phyloP scores from a whole-genome alignment of 352 stramenopile genomes.

The Pythium pectinolyticum region DNA sequence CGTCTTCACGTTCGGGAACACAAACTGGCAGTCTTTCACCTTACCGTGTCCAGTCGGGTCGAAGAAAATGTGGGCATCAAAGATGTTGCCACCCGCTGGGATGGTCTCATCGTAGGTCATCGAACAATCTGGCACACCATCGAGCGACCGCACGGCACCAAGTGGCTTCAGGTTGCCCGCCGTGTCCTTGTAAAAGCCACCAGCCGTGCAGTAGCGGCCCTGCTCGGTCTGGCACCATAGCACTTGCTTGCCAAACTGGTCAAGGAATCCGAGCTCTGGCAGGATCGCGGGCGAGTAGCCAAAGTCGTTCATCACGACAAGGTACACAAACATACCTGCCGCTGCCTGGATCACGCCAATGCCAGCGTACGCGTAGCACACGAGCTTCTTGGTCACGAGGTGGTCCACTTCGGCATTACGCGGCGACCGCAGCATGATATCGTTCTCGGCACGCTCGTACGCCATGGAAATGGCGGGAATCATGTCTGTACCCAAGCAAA shows the following conservation, averaged over 20 bases:
- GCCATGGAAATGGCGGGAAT: conserved; percentile 91
- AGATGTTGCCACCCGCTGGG: conserved; percentile 57
- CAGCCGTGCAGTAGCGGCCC: conserved; percentile 65
- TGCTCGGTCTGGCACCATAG: conserved; percentile 74
- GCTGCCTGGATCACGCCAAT: conserved; percentile 89
- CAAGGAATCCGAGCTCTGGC: conserved; percentile 72
- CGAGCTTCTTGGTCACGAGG: conserved; percentile 89
- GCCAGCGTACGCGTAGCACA: conserved; percentile 85
- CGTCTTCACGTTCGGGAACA: conserved; percentile 70
- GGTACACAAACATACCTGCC: conserved; percentile 87
- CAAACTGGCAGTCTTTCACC: conserved; percentile 81
- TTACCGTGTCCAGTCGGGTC: conserved; percentile 60
- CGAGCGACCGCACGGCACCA: conserved; percentile 19
- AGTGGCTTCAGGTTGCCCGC: conserved; percentile 35
- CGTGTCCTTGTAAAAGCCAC: conserved; percentile 53
- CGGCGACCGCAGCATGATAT: conserved; percentile 86
- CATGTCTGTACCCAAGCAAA: conserved; percentile 93
- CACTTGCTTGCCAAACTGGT: conserved; percentile 87
- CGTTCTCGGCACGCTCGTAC: conserved; percentile 85
- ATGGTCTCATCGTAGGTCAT: conserved; percentile 50
- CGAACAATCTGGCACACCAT: conserved; percentile 42
- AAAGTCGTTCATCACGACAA: conserved; percentile 89
- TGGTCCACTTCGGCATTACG: conserved; percentile 80
- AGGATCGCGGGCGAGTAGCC: conserved; percentile 83
- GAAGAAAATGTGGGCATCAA: conserved; percentile 82